These are phyloP conservation scores for Triangularia verruculosa DNA, from an alignment of 2,329 filamentous ascomycete genomes.

Conservation along the genomic window DNA sequence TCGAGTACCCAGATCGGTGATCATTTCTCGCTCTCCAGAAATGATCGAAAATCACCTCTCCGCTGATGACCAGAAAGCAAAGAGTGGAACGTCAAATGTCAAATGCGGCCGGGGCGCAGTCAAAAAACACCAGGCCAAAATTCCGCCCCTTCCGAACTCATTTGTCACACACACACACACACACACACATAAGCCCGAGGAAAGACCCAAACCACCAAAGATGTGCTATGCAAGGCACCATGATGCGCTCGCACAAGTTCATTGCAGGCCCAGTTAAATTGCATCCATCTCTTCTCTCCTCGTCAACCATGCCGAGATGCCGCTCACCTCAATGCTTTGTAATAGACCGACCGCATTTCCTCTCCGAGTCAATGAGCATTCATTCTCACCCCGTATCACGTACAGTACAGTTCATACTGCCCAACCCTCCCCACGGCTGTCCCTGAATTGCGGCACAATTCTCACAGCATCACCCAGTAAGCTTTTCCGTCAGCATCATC, in stretches of 20 bases:
- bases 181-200: too few species aligned
- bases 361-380: too few species aligned
- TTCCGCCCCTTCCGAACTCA: background rate
- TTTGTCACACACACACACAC: background rate
- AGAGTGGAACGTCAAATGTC: background rate
- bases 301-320: background rate
- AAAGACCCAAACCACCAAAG: background rate
- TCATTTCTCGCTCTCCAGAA: background rate
- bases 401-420: background rate
- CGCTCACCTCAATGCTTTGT: background rate
- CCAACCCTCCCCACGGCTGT: background rate
- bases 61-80: background rate
- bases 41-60: background rate
- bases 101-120: background rate
- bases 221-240: background rate
- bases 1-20: background rate
- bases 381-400: background rate
- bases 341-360: background rate
- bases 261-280: background rate
- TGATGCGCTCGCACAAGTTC: background rate
- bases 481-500: background rate
- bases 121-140: too few species aligned
- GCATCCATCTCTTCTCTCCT: background rate
- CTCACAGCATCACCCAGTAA: background rate
- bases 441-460: background rate